Conservation (phyloP, 1,284 basidiomycete genomes). For the Ceratobasidium sp. region DNA sequence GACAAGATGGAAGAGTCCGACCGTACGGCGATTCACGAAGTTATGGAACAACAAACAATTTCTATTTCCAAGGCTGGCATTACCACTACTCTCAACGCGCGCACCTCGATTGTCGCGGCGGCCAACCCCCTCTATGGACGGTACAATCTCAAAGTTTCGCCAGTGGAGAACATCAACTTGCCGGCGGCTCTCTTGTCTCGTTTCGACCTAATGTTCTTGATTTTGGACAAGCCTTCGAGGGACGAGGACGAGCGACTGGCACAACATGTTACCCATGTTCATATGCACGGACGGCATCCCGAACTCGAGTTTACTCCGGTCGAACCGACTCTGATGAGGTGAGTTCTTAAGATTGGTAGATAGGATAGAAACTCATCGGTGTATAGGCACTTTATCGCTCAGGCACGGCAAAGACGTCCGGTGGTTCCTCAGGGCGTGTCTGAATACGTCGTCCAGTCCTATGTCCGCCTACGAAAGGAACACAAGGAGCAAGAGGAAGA, state of each 20-base stretch:
- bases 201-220: conserved; percentile 97
- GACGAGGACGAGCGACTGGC: conserved; percentile 97
- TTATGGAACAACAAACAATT: conserved; percentile 99
- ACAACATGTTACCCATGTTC: conserved; percentile 97
- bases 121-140: conserved; percentile 98
- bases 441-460: conserved; percentile 94
- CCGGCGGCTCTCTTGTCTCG: conserved; percentile 96
- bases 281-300: conserved; percentile 95
- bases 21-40: conserved; percentile 98
- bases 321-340: conserved; percentile 91
- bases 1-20: conserved; percentile 99
- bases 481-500: conserved; percentile 92
- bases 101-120: conserved; percentile 97
- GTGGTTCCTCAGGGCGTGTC: conserved; percentile 89
- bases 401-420: conserved; percentile 91
- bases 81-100: conserved; percentile 98
- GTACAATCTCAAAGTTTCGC: conserved; percentile 97
- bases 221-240: conserved; percentile 93
- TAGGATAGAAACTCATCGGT: conserved; percentile 3
- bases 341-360: conserved; percentile 50
- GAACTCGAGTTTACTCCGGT: conserved; percentile 85
- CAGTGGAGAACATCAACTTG: conserved; percentile 99
- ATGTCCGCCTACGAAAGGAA: conserved; percentile 93
- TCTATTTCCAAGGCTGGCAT: conserved; percentile 99
- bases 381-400: conserved; percentile 92